A percentile compares a stretch with the other conserved stretches of the same genome.
These are phyloP conservation scores for Hypoxylon rubiginosum DNA, from an alignment of 2,329 filamentous ascomycete genomes.

Conservation along the genomic window DNA sequence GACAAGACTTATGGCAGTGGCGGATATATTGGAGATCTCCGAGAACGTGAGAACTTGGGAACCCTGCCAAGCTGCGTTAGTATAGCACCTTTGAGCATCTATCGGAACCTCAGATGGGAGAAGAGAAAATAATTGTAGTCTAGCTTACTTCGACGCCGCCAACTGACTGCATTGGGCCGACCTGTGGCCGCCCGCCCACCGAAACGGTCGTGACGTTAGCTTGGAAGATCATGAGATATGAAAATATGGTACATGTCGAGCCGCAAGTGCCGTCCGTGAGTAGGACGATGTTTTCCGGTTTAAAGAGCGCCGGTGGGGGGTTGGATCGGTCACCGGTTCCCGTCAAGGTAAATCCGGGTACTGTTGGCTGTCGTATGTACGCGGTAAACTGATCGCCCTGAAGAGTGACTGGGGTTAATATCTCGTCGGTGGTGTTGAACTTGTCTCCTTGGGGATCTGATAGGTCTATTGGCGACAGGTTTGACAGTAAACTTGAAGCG, in stretches of 20 bases:
- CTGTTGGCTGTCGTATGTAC: conserved; percentile 42
- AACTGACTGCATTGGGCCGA: conserved; percentile 63
- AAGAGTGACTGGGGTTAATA: conserved; percentile 53
- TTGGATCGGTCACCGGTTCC: conserved; percentile 58
- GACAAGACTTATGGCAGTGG: conserved; percentile 45
- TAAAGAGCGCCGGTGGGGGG: conserved; percentile 62
- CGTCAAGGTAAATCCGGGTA: conserved; percentile 55
- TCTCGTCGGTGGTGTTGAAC: conserved; percentile 50
- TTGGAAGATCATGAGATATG: conserved; percentile 66
- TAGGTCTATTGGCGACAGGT: conserved; percentile 62
- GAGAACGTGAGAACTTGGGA: conserved; percentile 54
- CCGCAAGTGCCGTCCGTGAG: conserved; percentile 68
- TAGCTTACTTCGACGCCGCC: conserved; percentile 59
- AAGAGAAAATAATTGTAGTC: no score
- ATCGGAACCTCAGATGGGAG: background rate
- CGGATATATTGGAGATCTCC: conserved; percentile 48
- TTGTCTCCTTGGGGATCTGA: conserved; percentile 56
- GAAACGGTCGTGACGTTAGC: conserved; percentile 62
- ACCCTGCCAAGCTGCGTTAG: conserved; percentile 47
- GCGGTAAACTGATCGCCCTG: conserved; percentile 64
- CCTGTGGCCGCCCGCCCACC: conserved; percentile 60
- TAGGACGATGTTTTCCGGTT: conserved; percentile 65
- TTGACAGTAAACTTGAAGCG: conserved; percentile 62
- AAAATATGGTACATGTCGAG: conserved; percentile 68
- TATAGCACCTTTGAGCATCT: background rate